A percentile compares a stretch with the other conserved stretches of the same genome.
Evolutionary conservation across 192 early-diverging fungal species (phyloP).

Genomic region (Globomyces pollinis-pini): DNA sequence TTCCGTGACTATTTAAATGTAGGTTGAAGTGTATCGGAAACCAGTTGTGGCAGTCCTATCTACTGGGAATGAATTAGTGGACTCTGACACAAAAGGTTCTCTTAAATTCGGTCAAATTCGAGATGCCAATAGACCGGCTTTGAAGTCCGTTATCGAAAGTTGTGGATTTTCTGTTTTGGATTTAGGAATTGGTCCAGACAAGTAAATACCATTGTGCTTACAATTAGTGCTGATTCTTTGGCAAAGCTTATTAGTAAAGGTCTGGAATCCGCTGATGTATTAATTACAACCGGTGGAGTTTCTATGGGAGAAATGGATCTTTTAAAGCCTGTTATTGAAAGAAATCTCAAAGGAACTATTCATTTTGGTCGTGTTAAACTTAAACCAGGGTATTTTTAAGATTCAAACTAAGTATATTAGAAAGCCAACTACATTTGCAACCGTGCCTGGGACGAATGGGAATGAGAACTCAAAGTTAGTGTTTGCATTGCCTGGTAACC

Average conservation of each 20-base stretch:
- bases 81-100: slow-evolving; percentile 24
- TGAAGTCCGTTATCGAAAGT: slow-evolving; percentile 54
- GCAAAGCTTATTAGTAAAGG: slow-evolving; percentile 21
- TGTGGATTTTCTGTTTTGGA: slow-evolving; percentile 63
- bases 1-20: background rate
- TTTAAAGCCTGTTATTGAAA: slow-evolving; percentile 79
- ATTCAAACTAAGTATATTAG: slow-evolving; percentile 24
- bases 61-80: slow-evolving; percentile 81
- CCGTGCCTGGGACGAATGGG: slow-evolving; percentile 32
- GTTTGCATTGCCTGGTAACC: slow-evolving; percentile 92
- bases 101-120: slow-evolving; percentile 59
- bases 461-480: slow-evolving; percentile 52
- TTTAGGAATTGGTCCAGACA: slow-evolving; percentile 67
- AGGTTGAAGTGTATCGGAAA: slow-evolving; percentile 49
- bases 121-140: slow-evolving; percentile 79
- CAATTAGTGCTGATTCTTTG: slow-evolving; percentile 50
- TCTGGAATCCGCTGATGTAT: slow-evolving; percentile 57
- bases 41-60: slow-evolving; percentile 77
- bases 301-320: slow-evolving; percentile 98
- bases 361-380: slow-evolving; percentile 86
- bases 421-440: slow-evolving; percentile 94
- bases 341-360: slow-evolving; percentile 64
- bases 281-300: slow-evolving; percentile 91
- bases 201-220: slow-evolving; percentile 23
- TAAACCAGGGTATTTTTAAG: slow-evolving; percentile 69